phyloP scores from a whole-genome alignment of 1,284 basidiomycete species.

The Bjerkandera adusta region DNA sequence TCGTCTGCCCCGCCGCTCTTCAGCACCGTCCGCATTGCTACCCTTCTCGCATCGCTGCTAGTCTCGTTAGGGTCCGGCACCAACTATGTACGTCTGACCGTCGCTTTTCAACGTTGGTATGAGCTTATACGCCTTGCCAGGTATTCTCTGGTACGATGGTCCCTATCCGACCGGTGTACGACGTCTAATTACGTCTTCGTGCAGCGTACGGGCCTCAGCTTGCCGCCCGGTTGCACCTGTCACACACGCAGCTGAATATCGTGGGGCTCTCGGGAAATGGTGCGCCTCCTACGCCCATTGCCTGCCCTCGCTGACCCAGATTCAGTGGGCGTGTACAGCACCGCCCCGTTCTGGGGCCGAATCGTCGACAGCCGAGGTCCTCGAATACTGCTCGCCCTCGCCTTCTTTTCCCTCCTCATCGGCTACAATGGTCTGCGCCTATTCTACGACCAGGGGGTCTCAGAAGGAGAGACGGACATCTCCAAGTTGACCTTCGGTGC shows the following conservation, averaged over 20 bases:
- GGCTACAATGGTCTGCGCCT: slow-evolving; percentile 69
- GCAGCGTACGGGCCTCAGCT: slow-evolving; percentile 81
- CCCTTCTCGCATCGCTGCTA: slow-evolving; percentile 51
- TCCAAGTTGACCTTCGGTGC: slow-evolving; percentile 30
- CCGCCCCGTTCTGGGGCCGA: slow-evolving; percentile 67
- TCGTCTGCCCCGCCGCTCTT: slow-evolving; percentile 33
- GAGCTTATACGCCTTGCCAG: slow-evolving; percentile 21
- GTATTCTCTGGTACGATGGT: slow-evolving; percentile 54
- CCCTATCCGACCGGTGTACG: too few species aligned
- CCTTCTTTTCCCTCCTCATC: slow-evolving; percentile 49
- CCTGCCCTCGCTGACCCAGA: not conserved
- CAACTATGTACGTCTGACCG: slow-evolving; percentile 58
- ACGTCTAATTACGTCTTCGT: not conserved
- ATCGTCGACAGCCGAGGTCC: slow-evolving; percentile 68
- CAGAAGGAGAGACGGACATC: slow-evolving; percentile 23
- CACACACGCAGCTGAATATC: slow-evolving; percentile 75
- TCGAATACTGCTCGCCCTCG: slow-evolving; percentile 43
- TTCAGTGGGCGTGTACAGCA: slow-evolving; percentile 57
- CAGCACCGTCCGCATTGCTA: slow-evolving; percentile 40
- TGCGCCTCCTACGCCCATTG: slow-evolving; percentile 27
- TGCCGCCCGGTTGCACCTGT: slow-evolving; percentile 63
- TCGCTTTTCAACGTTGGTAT: not conserved
- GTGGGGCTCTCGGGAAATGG: slow-evolving; percentile 70
- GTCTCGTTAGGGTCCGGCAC: slow-evolving; percentile 66
- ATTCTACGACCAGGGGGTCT: slow-evolving; percentile 55